Evolutionary conservation across 306 rosid species (phyloP).

Genomic region (Fagus crenata): DNA sequence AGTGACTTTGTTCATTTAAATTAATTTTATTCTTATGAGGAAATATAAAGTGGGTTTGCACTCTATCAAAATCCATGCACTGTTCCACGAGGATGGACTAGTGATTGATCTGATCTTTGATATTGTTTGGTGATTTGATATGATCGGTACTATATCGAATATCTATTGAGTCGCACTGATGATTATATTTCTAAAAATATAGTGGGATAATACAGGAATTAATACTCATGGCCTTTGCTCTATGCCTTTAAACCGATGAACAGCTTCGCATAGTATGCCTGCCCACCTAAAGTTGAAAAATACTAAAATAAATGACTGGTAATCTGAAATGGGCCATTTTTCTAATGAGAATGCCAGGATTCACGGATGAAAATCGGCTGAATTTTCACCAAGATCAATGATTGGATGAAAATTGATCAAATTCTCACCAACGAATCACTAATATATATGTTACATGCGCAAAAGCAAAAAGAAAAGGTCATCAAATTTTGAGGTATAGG

Average conservation of each 20-base stretch:
- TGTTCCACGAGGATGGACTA: neutral
- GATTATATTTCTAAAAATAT: too few species aligned
- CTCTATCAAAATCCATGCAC: neutral
- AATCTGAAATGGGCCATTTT: neutral
- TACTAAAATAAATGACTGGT: neutral
- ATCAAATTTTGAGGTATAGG: neutral
- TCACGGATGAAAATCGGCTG: constrained; percentile 12
- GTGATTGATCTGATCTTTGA: too few species aligned
- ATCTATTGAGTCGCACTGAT: too few species aligned
- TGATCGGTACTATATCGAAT: too few species aligned
- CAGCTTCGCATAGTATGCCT: neutral
- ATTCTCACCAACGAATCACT: neutral
- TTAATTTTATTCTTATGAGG: neutral
- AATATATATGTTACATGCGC: neutral
- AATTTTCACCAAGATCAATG: neutral
- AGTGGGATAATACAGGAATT: neutral
- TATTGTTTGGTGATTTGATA: too few species aligned
- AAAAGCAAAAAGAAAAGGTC: neutral
- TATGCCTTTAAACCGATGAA: neutral
- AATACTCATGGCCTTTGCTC: neutral
- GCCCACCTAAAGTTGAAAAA: neutral
- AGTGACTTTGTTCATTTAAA: constrained; percentile 20
- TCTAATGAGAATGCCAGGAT: constrained; percentile 13
- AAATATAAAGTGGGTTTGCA: neutral
- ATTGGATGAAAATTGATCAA: neutral